A percentile compares a stretch with the other conserved stretches of the same genome.
phyloP scores from a whole-genome alignment of 352 stramenopile species.

The Phytophthora sojae region DNA sequence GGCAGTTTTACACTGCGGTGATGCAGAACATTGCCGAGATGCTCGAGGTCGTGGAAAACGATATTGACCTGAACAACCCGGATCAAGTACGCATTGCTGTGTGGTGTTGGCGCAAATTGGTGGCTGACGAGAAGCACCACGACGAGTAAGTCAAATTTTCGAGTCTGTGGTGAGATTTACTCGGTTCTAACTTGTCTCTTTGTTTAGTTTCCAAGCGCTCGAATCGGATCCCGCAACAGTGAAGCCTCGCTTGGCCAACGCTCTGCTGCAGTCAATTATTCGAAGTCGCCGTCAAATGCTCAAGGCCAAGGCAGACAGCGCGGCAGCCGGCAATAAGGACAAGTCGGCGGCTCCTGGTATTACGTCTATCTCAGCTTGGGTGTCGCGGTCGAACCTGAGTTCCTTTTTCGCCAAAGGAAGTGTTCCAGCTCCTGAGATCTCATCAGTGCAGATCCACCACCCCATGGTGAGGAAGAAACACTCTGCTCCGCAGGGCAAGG shows the following conservation, averaged over 20 bases:
- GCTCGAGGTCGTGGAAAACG: slow-evolving; percentile 53
- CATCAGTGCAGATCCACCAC: slow-evolving; percentile 50
- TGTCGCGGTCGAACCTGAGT: slow-evolving; percentile 45
- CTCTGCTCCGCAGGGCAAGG: slow-evolving; percentile 16
- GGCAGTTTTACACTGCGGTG: slow-evolving; percentile 65
- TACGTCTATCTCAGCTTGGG: slow-evolving; percentile 49
- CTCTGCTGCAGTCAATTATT: slow-evolving; percentile 73
- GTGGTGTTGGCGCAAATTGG: slow-evolving; percentile 77
- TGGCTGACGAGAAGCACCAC: slow-evolving; percentile 47
- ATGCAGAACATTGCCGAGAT: slow-evolving; percentile 57
- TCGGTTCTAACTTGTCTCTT: slow-evolving; percentile 20
- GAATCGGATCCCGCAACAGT: slow-evolving; percentile 30
- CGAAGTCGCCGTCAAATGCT: slow-evolving; percentile 81
- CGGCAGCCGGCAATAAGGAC: slow-evolving; percentile 10
- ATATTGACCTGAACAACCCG: slow-evolving; percentile 69
- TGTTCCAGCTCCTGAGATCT: slow-evolving; percentile 1
- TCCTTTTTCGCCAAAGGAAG: slow-evolving; percentile 33
- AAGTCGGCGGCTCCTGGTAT: slow-evolving; percentile 16
- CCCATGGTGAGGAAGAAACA: slow-evolving; percentile 72
- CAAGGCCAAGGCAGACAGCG: slow-evolving; percentile 59
- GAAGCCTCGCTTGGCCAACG: slow-evolving; percentile 50
- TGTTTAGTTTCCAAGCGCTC: slow-evolving; percentile 48
- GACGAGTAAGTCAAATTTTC: slow-evolving; percentile 41
- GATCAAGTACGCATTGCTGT: slow-evolving; percentile 79
- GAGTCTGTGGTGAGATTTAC: not conserved